A percentile compares a stretch with the other conserved stretches of the same genome.
Evolutionary conservation across 257 asterid genomes (phyloP).

Genomic region (Linaria vulgaris): DNA sequence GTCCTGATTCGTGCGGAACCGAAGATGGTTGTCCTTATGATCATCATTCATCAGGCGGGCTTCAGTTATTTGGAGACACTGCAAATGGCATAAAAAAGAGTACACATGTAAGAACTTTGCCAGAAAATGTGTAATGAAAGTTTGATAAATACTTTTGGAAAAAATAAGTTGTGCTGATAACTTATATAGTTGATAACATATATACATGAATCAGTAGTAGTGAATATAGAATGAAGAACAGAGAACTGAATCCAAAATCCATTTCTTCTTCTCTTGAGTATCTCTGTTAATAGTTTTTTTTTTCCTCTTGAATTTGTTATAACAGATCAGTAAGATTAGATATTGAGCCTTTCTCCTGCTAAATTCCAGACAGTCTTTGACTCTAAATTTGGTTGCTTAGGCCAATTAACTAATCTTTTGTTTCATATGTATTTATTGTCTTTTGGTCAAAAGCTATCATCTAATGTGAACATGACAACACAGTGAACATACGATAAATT

Average conservation of each 20-base stretch:
- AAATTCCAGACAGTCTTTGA: too few relatives aligned
- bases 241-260: constrained; percentile 27
- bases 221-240: constrained; percentile 27
- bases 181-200: neutral
- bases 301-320: too few relatives aligned
- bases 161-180: neutral
- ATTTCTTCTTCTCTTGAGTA: constrained; percentile 33
- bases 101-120: neutral
- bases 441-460: too few relatives aligned
- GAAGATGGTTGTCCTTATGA: constrained; percentile 30
- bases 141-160: neutral
- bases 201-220: constrained; percentile 40
- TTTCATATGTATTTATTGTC: too few relatives aligned
- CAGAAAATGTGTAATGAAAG: neutral
- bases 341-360: too few relatives aligned
- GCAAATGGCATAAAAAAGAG: constrained; percentile 21
- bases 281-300: too few relatives aligned
- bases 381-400: too few relatives aligned
- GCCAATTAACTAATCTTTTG: too few relatives aligned
- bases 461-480: too few relatives aligned
- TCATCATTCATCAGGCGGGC: constrained; percentile 19
- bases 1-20: constrained; percentile 8
- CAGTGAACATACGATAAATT: too few relatives aligned
- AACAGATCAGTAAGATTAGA: too few relatives aligned
- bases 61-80: constrained; percentile 32